Conservation (phyloP, 208 protist genomes). For the Leishmania martiniquensis region DNA sequence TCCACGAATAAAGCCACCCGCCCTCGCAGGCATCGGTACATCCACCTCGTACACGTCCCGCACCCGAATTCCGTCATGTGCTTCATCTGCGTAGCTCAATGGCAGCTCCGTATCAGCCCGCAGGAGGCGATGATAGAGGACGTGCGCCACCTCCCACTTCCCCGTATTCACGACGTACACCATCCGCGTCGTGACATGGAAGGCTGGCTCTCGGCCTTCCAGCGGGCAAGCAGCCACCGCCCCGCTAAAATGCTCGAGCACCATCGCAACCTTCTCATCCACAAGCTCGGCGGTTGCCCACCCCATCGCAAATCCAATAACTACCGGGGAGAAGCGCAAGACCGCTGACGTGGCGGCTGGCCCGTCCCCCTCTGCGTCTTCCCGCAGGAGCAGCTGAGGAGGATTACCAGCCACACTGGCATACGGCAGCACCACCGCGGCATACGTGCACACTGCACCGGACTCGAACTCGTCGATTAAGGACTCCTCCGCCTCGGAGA, state of each 20-base stretch:
- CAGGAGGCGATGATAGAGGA: slow-evolving; percentile 34
- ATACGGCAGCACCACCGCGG: slow-evolving; percentile 42
- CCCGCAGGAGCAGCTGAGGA: slow-evolving; percentile 26
- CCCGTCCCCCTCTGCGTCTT: background rate
- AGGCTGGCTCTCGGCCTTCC: slow-evolving; percentile 9
- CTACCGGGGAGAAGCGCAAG: slow-evolving; percentile 14
- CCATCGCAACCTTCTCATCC: slow-evolving; percentile 38
- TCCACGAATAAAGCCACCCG: background rate
- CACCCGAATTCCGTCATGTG: slow-evolving; percentile 35
- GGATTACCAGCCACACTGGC: slow-evolving; percentile 31
- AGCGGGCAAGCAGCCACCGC: background rate
- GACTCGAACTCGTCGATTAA: slow-evolving; percentile 48
- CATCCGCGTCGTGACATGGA: slow-evolving; percentile 32
- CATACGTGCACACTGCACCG: slow-evolving; percentile 42
- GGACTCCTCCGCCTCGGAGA: slow-evolving; percentile 32
- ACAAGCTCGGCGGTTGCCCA: slow-evolving; percentile 39
- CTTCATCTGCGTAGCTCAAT: slow-evolving; percentile 17
- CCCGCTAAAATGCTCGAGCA: slow-evolving; percentile 17
- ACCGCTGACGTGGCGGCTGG: background rate
- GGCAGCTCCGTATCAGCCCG: slow-evolving; percentile 9
- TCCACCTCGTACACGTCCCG: slow-evolving; percentile 20
- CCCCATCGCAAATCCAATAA: slow-evolving; percentile 60
- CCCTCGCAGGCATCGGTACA: slow-evolving; percentile 13
- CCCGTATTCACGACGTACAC: slow-evolving; percentile 61
- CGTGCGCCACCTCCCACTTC: slow-evolving; percentile 48